A percentile compares a stretch with the other conserved stretches of the same genome.
Evolutionary conservation across 1,284 basidiomycete genomes (phyloP).

Genomic region (Cryptococcus sp.): DNA sequence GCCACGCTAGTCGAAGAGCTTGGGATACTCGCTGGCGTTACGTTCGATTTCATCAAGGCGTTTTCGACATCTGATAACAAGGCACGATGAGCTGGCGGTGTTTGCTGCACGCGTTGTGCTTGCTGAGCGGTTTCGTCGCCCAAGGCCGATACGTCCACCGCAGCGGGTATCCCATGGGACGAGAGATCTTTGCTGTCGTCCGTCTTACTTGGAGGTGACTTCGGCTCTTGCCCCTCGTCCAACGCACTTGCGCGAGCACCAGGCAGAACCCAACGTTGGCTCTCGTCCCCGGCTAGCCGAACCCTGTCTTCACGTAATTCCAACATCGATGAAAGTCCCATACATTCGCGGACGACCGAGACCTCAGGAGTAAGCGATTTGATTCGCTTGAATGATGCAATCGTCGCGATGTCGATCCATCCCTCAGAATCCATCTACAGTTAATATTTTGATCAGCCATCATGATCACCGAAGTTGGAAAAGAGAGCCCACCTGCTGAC

Average conservation of each 20-base stretch:
- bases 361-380: conserved; percentile 67
- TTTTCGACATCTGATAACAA: conserved; percentile 33
- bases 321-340: conserved; percentile 66
- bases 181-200: neutral
- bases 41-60: conserved; percentile 42
- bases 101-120: too few relatives aligned
- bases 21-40: conserved; percentile 3
- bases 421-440: conserved; percentile 82
- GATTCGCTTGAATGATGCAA: conserved; percentile 85
- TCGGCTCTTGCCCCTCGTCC: conserved; percentile 12
- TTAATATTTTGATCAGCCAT: neutral
- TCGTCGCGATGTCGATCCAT: conserved; percentile 77
- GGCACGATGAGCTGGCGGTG: too few relatives aligned
- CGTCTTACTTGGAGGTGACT: conserved; percentile 7
- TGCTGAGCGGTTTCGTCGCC: conserved; percentile 12
- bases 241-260: conserved; percentile 56
- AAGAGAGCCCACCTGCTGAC: conserved; percentile 62
- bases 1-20: conserved; percentile 28
- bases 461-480: neutral
- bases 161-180: conserved; percentile 1
- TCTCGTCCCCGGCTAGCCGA: conserved; percentile 62
- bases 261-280: conserved; percentile 72
- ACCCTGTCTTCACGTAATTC: conserved; percentile 70
- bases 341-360: conserved; percentile 68
- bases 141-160: neutral